phyloP scores from a whole-genome alignment of 495 filamentous ascomycete species.

The Penicillium daleae region DNA sequence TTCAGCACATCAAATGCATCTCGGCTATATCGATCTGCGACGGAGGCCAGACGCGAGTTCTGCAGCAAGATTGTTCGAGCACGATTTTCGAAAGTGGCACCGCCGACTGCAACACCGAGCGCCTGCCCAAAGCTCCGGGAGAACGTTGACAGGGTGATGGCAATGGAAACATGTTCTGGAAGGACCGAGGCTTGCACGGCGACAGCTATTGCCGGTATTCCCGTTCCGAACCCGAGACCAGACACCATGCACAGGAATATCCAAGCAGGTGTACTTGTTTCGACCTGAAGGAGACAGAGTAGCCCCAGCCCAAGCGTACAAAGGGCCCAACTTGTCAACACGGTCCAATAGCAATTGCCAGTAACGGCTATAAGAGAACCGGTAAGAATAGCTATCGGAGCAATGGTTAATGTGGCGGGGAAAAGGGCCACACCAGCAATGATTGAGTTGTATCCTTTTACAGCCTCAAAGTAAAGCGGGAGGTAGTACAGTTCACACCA shows the following conservation, averaged over 20 bases:
- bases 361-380: constrained; percentile 51
- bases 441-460: constrained; percentile 54
- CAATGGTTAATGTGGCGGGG: constrained; percentile 30
- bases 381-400: constrained; percentile 23
- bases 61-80: constrained; percentile 35
- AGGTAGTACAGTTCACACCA: constrained; percentile 58
- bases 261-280: constrained; percentile 52
- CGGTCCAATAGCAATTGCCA: constrained; percentile 55
- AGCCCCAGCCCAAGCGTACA: constrained; percentile 51
- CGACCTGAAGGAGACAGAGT: constrained; percentile 44
- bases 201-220: constrained; percentile 55
- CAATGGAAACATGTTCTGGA: constrained; percentile 53
- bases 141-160: constrained; percentile 63
- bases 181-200: constrained; percentile 55
- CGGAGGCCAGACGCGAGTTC: constrained; percentile 35
- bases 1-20: not conserved
- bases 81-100: constrained; percentile 60
- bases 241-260: constrained; percentile 53
- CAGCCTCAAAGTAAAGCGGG: constrained; percentile 63
- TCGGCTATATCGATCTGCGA: not conserved
- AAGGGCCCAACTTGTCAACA: constrained; percentile 59
- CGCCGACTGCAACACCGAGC: constrained; percentile 62
- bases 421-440: constrained; percentile 58
- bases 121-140: constrained; percentile 59
- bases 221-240: constrained; percentile 56